phyloP scores from a whole-genome alignment of 306 rosid species.

The Bauhinia variegata region DNA sequence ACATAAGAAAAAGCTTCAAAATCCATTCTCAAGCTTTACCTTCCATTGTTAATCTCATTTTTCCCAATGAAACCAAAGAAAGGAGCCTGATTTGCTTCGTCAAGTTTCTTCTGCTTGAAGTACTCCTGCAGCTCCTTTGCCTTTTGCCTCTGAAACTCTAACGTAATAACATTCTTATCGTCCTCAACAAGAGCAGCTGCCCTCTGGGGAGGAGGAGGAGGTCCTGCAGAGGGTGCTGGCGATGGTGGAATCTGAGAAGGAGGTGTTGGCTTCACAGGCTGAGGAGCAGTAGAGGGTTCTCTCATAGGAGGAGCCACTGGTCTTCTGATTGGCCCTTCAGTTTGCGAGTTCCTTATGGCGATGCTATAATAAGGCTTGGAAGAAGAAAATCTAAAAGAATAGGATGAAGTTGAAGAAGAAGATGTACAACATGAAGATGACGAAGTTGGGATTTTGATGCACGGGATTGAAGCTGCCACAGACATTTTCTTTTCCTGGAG shows the following conservation, averaged over 20 bases:
- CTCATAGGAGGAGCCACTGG: constrained; percentile 77
- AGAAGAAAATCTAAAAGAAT: constrained; percentile 50
- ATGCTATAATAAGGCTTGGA: constrained; percentile 45
- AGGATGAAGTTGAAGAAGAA: constrained; percentile 48
- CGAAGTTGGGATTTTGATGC: constrained; percentile 66
- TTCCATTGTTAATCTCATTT: constrained; percentile 89
- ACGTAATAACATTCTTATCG: constrained; percentile 58
- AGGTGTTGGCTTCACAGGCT: constrained; percentile 62
- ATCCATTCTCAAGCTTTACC: constrained; percentile 48
- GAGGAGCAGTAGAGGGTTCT: constrained; percentile 62
- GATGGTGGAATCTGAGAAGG: constrained; percentile 57
- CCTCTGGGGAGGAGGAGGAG: constrained; percentile 40
- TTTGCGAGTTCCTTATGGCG: constrained; percentile 67
- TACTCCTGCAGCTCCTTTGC: constrained; percentile 97
- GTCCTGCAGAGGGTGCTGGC: constrained; percentile 27
- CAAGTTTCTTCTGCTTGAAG: constrained; percentile 90
- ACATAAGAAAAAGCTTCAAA: constrained; percentile 24
- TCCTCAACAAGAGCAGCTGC: constrained; percentile 35
- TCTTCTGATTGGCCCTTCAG: constrained; percentile 93
- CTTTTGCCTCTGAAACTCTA: constrained; percentile 95
- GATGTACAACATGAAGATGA: constrained; percentile 52
- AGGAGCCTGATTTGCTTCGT: constrained; percentile 76
- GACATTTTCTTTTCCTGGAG: constrained; percentile 55
- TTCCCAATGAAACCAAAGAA: constrained; percentile 83
- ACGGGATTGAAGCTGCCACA: constrained; percentile 72